phyloP scores from a whole-genome alignment of 2,329 filamentous ascomycete genomes.

The Ramularia endophylla region DNA sequence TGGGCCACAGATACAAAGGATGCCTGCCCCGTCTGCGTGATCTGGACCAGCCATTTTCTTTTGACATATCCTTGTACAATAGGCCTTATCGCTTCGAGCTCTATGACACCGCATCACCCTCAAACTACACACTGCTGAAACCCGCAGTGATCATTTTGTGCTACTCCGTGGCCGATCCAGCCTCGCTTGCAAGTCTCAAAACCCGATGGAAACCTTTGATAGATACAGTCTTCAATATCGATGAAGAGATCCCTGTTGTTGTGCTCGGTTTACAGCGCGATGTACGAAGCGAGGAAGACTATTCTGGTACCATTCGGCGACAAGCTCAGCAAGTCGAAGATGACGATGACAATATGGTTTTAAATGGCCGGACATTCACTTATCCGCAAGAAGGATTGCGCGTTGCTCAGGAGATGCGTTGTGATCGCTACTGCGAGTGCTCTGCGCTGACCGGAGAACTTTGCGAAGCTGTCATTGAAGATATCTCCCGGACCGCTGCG shows the following conservation, averaged over 20 bases:
- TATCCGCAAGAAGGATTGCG: constrained; percentile 46
- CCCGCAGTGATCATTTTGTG: constrained; percentile 54
- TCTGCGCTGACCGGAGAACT: constrained; percentile 54
- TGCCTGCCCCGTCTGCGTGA: constrained; percentile 45
- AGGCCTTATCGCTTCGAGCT: constrained; percentile 51
- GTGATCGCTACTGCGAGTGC: constrained; percentile 58
- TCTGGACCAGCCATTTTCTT: constrained; percentile 53
- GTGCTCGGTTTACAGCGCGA: constrained; percentile 56
- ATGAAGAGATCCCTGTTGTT: constrained; percentile 51
- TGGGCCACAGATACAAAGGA: constrained; percentile 26
- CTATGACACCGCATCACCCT: constrained; percentile 52
- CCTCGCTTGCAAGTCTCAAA: constrained; percentile 44
- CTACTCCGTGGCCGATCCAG: constrained; percentile 52
- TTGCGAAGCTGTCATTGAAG: constrained; percentile 54
- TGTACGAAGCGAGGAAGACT: constrained; percentile 42
- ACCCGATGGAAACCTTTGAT: constrained; percentile 39
- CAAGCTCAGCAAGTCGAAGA: constrained; percentile 1
- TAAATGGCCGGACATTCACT: constrained; percentile 36
- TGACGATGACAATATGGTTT: constrained; percentile 27
- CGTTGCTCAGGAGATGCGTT: constrained; percentile 53
- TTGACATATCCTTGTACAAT: constrained; percentile 52
- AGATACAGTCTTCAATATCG: constrained; percentile 48
- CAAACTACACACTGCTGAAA: constrained; percentile 50
- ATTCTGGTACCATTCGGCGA: constrained; percentile 22
- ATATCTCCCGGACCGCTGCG: constrained; percentile 53